Evolutionary conservation across 176 grass and related monocot genomes (phyloP), one percentile per base, ranked within the genome.

Genomic region (Chloris gayana): DNA sequence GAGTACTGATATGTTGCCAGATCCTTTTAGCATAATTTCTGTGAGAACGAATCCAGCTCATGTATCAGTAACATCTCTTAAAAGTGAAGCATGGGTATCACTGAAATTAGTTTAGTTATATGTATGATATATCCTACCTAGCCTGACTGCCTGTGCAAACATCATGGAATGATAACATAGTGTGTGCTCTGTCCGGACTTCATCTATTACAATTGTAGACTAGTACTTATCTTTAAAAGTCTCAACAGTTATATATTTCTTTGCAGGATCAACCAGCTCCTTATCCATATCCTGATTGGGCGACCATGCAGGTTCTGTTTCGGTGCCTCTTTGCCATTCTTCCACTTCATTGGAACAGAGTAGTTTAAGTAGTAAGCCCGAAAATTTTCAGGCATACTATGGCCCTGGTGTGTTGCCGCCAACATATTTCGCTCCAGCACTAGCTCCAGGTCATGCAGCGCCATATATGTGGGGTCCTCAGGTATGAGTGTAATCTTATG

Each of bases 401-500:
- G 86, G 96, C 9, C 86, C 78, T 53, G 90, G 92, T 83, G 83
- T 95, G 44, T 39, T 98, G 65, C 95, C 89, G 17, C 83, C 90
- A 41, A 34, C 96, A 81, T 98, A 89, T 83, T 95, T 94, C 34
- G 70, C 87, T 45, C 78, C 88, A 61, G 72, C 83, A 70, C 80
- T 94, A 66, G 89, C 89, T 58, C 84, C 92, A 64, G 95, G 95
- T 70, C 90, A 95, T 73, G 79, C 88, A 73, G 86, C 89, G 12
- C 90, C 88, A 61, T 98, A 93, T 56, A 88, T 98, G 88, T 98
- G 96, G 96, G 84, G 85, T 54, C 88, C 96, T 78, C 92, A 93
- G 96, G 96, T 98, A 89, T 67, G 35, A 15, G 42, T 81, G 83
- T 75, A 6, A 45, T 81, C 53, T 73, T 77, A 51, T 77, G 4